Evolutionary conservation across 352 stramenopile genomes (phyloP), one percentile per base, ranked within the genome.

Genomic region (Peronospora tabacina): DNA sequence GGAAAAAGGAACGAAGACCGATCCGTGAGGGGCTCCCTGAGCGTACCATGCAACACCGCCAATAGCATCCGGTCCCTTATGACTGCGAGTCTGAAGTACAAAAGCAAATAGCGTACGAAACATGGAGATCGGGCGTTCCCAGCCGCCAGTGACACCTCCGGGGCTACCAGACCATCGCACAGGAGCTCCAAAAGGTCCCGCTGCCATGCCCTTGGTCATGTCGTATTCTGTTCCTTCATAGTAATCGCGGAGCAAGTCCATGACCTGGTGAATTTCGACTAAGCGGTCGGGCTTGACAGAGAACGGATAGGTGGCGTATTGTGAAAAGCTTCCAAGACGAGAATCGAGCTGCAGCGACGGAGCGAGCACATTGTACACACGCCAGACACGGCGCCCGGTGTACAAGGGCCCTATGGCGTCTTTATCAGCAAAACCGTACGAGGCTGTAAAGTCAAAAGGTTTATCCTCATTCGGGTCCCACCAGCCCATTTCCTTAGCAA

Each of bases 171-270:
- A 70, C 70, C 81, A 96, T 12, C 87, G 82, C 49, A 97, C 77
- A 0, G 89, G 89, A 16, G 73, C 64, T 15, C 87, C 86, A 63
- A 97, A 97, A 4, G 90, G 88, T n/a, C 92, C 92, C 32, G 80
- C 87, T 5, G 83, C 73, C 19, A 92, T 48, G 0, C 85, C 85
- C 61, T 94, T 79, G 6, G 69, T 87, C 68, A 95, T 81, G 48
- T 94, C 79, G 55, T 90, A 97, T 35, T 63, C 46, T 3, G 88
- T 97, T 24, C 82, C 85, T 77, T 96, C 68, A 53, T 97, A 97
- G 54, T 96, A 82, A 51, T 97, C 84, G 0, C 87, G 73, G 34
- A 95, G 65, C 7, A 96, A 61, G 34, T 80, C 60, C 69, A 95
- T 92, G 10, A 97, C 65, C 35, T 92, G 72, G 29, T 76, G 60